A percentile compares a stretch with the other conserved stretches of the same genome.
Evolutionary conservation across 169 alveolate genomes (phyloP).

Genomic region (Eimeria nieschulzi): DNA sequence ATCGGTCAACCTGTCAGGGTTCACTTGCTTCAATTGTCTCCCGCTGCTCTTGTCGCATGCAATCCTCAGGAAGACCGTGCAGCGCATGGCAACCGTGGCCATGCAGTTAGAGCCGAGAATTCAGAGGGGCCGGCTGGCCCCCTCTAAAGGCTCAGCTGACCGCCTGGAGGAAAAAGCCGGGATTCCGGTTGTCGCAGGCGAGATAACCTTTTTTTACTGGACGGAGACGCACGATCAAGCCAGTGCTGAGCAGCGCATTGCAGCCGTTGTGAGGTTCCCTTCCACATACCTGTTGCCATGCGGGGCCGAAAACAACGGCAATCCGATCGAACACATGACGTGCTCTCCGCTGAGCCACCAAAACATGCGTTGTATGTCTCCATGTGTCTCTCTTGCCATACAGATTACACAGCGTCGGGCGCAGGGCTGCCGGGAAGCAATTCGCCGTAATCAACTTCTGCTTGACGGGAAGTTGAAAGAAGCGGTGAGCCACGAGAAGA

Average conservation of each 20-base stretch:
- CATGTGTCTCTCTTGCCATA: background rate
- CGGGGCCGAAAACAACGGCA: background rate
- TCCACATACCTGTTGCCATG: background rate
- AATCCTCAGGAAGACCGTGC: conserved; percentile 62
- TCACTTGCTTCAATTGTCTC: too few species aligned
- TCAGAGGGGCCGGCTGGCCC: conserved; percentile 40
- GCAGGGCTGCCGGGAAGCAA: conserved; percentile 70
- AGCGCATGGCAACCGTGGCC: conserved; percentile 71
- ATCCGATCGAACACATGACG: background rate
- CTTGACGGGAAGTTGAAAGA: conserved; percentile 55
- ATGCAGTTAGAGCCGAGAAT: conserved; percentile 69
- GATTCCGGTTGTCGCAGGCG: background rate
- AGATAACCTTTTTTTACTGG: conserved; percentile 62
- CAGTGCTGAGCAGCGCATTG: conserved; percentile 48
- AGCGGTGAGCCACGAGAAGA: conserved; percentile 31
- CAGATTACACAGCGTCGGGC: conserved; percentile 66
- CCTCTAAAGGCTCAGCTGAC: conserved; percentile 7
- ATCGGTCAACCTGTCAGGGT: too few species aligned
- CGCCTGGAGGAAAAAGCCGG: conserved; percentile 18
- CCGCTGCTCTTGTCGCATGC: too few species aligned
- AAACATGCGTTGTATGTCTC: background rate
- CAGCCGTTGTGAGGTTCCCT: conserved; percentile 40
- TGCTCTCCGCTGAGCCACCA: background rate
- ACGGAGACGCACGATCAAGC: conserved; percentile 31
- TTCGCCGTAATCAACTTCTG: conserved; percentile 60